Evolutionary conservation across 768 basidiomycete species (phyloP).

Genomic region (Mycena maculata): DNA sequence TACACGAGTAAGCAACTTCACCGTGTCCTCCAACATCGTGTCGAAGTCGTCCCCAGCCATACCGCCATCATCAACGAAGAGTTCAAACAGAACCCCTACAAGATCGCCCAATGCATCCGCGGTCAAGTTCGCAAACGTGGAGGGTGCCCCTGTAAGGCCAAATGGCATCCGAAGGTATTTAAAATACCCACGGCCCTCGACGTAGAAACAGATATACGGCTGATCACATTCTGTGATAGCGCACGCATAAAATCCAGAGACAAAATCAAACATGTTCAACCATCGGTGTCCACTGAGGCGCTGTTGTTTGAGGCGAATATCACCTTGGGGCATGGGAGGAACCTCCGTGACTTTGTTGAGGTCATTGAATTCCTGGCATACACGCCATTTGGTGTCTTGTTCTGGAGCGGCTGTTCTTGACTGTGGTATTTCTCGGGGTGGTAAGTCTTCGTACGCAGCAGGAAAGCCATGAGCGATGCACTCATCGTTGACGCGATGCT

Average conservation of each 20-base stretch:
- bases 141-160: conserved; percentile 52
- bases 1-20: conserved; percentile 28
- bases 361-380: conserved; percentile 53
- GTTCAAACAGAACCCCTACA: conserved; percentile 20
- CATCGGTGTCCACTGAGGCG: conserved; percentile 48
- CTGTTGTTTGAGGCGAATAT: conserved; percentile 53
- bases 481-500: conserved; percentile 20
- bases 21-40: background rate
- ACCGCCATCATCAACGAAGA: conserved; percentile 27
- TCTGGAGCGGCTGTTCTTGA: background rate
- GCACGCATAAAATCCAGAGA: conserved; percentile 49
- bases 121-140: conserved; percentile 46
- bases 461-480: conserved; percentile 14
- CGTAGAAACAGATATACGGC: conserved; percentile 50
- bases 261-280: conserved; percentile 49
- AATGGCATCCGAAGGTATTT: conserved; percentile 51
- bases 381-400: conserved; percentile 44
- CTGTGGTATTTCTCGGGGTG: conserved; percentile 33
- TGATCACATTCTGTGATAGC: conserved; percentile 33
- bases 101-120: conserved; percentile 41
- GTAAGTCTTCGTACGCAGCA: background rate
- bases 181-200: conserved; percentile 52
- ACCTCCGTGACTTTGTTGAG: conserved; percentile 47
- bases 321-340: conserved; percentile 47
- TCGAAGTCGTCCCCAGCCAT: conserved; percentile 21